Percentiles rank a stretch among this genome's conserved stretches.
Conservation (phyloP, 2,329 filamentous ascomycete genomes). For the Chaetomiaceae sp. region DNA sequence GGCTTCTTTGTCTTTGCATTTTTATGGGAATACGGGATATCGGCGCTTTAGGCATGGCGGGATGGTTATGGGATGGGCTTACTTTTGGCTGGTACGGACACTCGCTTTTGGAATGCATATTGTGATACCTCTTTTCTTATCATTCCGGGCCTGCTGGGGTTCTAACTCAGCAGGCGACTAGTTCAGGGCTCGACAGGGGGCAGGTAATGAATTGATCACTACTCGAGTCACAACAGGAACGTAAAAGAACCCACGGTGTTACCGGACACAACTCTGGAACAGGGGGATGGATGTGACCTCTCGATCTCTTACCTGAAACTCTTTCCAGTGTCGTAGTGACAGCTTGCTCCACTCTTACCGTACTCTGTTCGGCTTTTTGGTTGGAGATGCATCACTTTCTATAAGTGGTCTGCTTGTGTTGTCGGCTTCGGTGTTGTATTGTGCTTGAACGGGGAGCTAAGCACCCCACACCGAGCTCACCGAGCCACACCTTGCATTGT, state of each 20-base stretch:
- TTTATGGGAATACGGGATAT: background rate
- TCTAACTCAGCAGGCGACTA: background rate
- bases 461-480: constrained; percentile 7
- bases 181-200: background rate
- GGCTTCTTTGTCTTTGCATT: constrained; percentile 4
- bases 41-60: constrained; percentile 11
- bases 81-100: background rate
- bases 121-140: constrained; percentile 18
- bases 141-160: background rate
- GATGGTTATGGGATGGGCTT: background rate
- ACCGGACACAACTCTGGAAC: no score
- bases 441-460: background rate
- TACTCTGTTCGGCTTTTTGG: no score
- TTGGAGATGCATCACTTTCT: no score
- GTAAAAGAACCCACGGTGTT: no score
- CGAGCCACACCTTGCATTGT: background rate
- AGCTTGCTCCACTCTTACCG: no score
- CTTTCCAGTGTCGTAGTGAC: no score
- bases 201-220: no score
- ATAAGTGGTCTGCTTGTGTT: background rate
- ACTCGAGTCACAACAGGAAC: no score
- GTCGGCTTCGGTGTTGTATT: background rate
- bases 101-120: constrained; percentile 13
- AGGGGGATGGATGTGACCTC: no score
- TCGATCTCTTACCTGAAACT: no score